Conservation (phyloP, 805 yeast genomes). For the Komagataella populi region DNA sequence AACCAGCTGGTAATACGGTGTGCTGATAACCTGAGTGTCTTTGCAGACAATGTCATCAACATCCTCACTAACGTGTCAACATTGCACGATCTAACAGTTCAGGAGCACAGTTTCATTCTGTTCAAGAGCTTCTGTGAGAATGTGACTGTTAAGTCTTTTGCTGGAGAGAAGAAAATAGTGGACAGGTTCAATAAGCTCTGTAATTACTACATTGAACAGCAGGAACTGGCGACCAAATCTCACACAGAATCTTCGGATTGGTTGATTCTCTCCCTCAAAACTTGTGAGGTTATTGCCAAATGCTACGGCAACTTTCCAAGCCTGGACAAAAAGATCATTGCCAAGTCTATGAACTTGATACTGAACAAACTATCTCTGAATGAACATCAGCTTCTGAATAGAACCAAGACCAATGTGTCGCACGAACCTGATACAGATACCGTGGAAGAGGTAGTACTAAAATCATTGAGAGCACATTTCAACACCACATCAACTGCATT, state of each 20-base stretch:
- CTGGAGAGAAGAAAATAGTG: conserved; percentile 31
- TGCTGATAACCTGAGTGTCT: conserved; percentile 70
- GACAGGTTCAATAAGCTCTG: conserved; percentile 21
- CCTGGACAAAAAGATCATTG: conserved; percentile 17
- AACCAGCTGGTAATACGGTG: conserved; percentile 62
- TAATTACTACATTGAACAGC: conserved; percentile 7
- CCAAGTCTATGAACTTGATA: conserved; percentile 20
- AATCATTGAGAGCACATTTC: conserved; percentile 46
- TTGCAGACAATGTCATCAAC: conserved; percentile 54
- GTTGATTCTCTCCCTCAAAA: conserved; percentile 26
- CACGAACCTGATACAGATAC: conserved; percentile 7
- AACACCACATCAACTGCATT: conserved; percentile 50
- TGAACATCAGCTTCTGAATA: conserved; percentile 15
- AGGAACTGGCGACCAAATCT: conserved; percentile 10
- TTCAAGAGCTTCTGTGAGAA: conserved; percentile 26
- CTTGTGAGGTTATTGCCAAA: conserved; percentile 24
- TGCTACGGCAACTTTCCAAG: conserved; percentile 21
- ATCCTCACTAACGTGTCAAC: conserved; percentile 39
- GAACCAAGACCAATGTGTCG: not conserved
- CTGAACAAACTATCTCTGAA: conserved; percentile 7
- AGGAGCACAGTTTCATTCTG: conserved; percentile 36
- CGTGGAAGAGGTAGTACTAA: conserved; percentile 6
- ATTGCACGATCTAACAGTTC: conserved; percentile 47
- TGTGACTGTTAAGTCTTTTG: conserved; percentile 23
- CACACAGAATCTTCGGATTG: conserved; percentile 26